phyloP scores from a whole-genome alignment of 257 asterid species.

The Nicotiana noctiflora region DNA sequence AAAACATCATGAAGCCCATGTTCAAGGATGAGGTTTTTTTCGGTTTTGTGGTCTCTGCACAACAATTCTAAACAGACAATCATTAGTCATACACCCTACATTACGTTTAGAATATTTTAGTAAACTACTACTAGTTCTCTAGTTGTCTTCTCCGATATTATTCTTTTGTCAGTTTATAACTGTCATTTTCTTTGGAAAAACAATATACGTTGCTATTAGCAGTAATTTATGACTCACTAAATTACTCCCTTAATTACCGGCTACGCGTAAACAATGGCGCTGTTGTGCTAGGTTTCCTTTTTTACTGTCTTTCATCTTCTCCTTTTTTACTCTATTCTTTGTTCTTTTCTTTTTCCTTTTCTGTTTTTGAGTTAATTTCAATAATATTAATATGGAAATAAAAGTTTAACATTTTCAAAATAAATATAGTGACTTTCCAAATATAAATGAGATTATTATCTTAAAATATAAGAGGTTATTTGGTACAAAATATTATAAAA shows the following conservation, averaged over 20 bases:
- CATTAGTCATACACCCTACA: background rate
- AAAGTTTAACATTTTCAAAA: too few relatives aligned
- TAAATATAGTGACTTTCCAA: too few relatives aligned
- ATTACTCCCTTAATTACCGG: background rate
- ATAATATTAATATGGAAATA: too few relatives aligned
- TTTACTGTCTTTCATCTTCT: background rate
- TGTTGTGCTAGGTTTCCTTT: background rate
- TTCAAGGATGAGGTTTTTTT: background rate
- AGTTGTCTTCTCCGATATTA: background rate
- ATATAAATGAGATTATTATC: too few relatives aligned
- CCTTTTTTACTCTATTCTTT: background rate
- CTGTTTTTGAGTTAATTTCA: background rate
- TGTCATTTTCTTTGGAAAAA: background rate
- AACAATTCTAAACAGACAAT: background rate
- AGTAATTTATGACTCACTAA: background rate
- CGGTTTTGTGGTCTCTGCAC: background rate
- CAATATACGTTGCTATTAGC: background rate
- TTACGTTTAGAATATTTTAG: background rate
- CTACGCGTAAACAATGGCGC: background rate
- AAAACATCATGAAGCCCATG: constrained; percentile 27
- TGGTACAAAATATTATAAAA: too few relatives aligned
- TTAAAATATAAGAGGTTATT: too few relatives aligned
- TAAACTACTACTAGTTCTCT: background rate
- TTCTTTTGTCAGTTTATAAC: background rate
- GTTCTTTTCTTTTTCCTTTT: background rate